These are phyloP conservation scores for Tarenaya hassleriana DNA, from an alignment of 345 rosid genomes.

Conservation along the genomic window DNA sequence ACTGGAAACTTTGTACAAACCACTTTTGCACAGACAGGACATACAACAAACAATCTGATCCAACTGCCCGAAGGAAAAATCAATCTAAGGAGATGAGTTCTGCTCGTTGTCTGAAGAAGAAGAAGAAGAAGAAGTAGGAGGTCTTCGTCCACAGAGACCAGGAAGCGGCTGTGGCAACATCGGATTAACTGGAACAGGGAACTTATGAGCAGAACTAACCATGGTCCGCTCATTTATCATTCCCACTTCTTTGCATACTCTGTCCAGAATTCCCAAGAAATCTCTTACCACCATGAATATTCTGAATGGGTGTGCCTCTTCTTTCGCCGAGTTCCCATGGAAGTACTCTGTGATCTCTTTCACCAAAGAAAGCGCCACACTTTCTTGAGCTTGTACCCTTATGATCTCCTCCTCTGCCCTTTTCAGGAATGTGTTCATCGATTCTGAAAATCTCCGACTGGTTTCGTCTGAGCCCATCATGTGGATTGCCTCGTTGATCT, in stretches of 20 bases:
- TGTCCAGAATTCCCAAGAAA: conserved; percentile 71
- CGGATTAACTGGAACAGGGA: conserved; percentile 79
- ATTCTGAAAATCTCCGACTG: conserved; percentile 52
- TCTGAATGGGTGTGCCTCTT: conserved; percentile 97
- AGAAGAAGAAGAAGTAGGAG: conserved; percentile 36
- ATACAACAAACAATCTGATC: conserved; percentile 14
- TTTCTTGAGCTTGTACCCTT: conserved; percentile 88
- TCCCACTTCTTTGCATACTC: conserved; percentile 95
- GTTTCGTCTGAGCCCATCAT: conserved; percentile 34
- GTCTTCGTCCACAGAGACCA: conserved; percentile 37
- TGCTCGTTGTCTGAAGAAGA: conserved; percentile 48
- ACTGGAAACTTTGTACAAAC: conserved; percentile 28
- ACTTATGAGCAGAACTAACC: conserved; percentile 78
- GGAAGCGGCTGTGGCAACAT: conserved; percentile 48
- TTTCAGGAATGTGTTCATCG: conserved; percentile 61
- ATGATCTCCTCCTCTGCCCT: conserved; percentile 72
- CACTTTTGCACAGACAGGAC: conserved; percentile 17
- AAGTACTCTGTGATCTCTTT: conserved; percentile 97
- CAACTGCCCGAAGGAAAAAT: conserved; percentile 10
- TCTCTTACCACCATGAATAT: conserved; percentile 97
- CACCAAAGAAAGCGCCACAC: conserved; percentile 73
- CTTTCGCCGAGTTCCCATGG: conserved; percentile 98
- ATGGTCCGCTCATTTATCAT: conserved; percentile 77
- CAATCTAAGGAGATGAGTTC: conserved; percentile 42
- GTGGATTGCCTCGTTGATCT: conserved; percentile 48